A percentile compares a stretch with the other conserved stretches of the same genome.
These are phyloP conservation scores for Vanrija humicola DNA, from an alignment of 1,284 basidiomycete species.

Conservation along the genomic window DNA sequence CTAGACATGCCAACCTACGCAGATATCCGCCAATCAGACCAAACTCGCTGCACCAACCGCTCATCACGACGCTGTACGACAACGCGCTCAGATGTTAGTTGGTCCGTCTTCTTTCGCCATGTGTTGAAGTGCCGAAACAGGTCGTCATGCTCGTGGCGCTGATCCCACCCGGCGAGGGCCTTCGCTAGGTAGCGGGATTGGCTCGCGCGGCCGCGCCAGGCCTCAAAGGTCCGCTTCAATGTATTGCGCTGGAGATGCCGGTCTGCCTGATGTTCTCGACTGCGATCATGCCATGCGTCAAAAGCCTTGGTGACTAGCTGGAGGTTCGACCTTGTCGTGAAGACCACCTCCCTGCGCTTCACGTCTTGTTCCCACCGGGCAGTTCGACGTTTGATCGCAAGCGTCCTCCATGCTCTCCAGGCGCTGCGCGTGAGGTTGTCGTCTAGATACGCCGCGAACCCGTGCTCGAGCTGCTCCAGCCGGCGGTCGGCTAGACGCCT, in stretches of 20 bases:
- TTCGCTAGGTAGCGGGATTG: no score
- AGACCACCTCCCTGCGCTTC: constrained; percentile 17
- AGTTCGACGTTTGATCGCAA: constrained; percentile 21
- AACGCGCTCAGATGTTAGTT: constrained; percentile 11
- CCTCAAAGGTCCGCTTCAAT: no score
- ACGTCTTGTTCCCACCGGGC: constrained; percentile 37
- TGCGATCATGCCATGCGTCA: constrained; percentile 13
- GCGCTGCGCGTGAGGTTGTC: neutral
- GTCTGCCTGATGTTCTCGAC: no score
- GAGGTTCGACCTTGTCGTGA: neutral
- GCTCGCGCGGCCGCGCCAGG: no score
- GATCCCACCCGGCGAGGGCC: no score
- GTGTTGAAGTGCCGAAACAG: constrained; percentile 3
- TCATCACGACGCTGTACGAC: constrained; percentile 4
- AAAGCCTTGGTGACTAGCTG: constrained; percentile 15
- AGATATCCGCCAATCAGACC: constrained; percentile 21
- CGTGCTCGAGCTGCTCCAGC: constrained; percentile 13
- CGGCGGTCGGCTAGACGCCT: constrained; percentile 12
- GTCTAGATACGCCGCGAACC: constrained; percentile 1
- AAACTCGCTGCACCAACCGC: constrained; percentile 14
- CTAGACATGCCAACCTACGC: constrained; percentile 11
- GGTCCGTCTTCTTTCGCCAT: constrained; percentile 18
- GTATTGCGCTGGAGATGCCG: no score
- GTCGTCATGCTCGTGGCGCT: neutral
- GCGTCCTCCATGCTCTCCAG: constrained; percentile 28